Evolutionary conservation across 2,329 filamentous ascomycete species (phyloP).

Genomic region (Domatiomyces globalis): DNA sequence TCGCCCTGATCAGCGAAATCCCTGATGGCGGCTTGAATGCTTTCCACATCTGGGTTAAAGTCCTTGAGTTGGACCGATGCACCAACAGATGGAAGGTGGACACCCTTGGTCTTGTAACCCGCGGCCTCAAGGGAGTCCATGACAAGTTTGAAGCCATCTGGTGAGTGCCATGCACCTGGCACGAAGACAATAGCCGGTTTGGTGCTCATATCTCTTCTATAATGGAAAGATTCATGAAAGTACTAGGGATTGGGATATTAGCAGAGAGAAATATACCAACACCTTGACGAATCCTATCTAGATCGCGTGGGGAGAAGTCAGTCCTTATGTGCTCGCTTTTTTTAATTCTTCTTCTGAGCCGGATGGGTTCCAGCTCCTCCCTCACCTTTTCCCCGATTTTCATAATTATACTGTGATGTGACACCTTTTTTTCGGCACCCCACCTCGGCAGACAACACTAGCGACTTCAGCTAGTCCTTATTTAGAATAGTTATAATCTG

Average conservation of each 20-base stretch:
- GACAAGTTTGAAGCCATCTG: conserved; percentile 21
- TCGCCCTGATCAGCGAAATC: conserved; percentile 19
- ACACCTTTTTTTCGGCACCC: no score
- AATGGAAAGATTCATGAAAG: no score
- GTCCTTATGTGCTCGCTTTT: no score
- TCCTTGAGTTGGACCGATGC: conserved; percentile 23
- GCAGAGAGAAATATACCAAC: not conserved
- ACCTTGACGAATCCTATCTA: not conserved
- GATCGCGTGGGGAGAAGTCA: no score
- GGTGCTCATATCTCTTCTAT: not conserved
- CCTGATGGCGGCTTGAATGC: conserved; percentile 20
- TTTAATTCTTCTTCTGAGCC: no score
- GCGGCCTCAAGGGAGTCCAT: conserved; percentile 20
- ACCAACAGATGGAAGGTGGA: conserved; percentile 21
- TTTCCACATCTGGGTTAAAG: conserved; percentile 24
- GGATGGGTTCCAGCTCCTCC: no score
- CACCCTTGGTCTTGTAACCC: conserved; percentile 23
- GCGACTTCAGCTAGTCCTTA: no score
- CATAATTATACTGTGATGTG: no score
- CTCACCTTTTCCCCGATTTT: no score
- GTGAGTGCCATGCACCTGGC: conserved; percentile 28
- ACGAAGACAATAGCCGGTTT: conserved; percentile 25
- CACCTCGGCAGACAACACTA: no score
- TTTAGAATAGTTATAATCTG: no score
- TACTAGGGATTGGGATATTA: no score